Conservation (phyloP, 2,329 filamentous ascomycete species). For the Cryphonectria parasitica region DNA sequence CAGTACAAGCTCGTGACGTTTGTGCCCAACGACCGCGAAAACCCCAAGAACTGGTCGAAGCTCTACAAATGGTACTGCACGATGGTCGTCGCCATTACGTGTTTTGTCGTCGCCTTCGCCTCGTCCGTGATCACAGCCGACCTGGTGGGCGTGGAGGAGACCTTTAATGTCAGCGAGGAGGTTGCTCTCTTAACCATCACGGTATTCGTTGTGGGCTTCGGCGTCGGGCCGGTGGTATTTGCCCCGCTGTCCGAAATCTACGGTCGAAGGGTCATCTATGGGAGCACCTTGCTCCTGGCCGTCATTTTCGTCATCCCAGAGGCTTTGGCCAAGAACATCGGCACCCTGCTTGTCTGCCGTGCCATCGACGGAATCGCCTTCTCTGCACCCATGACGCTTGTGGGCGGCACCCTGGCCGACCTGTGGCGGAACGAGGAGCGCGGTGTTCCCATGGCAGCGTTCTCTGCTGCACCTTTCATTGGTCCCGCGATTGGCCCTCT, state of each 20-base stretch:
- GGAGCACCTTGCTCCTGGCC: constrained; percentile 67
- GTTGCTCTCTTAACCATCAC: constrained; percentile 74
- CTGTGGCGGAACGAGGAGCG: constrained; percentile 84
- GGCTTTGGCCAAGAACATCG: constrained; percentile 75
- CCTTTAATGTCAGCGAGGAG: constrained; percentile 72
- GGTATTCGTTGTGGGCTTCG: constrained; percentile 81
- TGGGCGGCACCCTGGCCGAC: constrained; percentile 81
- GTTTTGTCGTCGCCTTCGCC: constrained; percentile 73
- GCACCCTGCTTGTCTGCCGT: constrained; percentile 75
- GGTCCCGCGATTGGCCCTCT: constrained; percentile 79
- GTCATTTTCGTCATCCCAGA: constrained; percentile 82
- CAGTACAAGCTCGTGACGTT: constrained; percentile 66
- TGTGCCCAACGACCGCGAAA: constrained; percentile 70
- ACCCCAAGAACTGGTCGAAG: constrained; percentile 86
- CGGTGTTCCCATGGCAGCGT: constrained; percentile 85
- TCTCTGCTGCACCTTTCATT: constrained; percentile 80
- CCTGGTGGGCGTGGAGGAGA: constrained; percentile 63
- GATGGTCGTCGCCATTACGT: constrained; percentile 78
- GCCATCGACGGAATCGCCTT: constrained; percentile 83
- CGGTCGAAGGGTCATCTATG: constrained; percentile 73
- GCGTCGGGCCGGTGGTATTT: constrained; percentile 79
- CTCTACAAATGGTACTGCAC: constrained; percentile 81
- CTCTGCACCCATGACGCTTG: constrained; percentile 83
- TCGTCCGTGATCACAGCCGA: constrained; percentile 81
- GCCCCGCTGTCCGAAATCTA: constrained; percentile 78